phyloP scores from a whole-genome alignment of 2,329 filamentous ascomycete species.

The Colletotrichum agaves region DNA sequence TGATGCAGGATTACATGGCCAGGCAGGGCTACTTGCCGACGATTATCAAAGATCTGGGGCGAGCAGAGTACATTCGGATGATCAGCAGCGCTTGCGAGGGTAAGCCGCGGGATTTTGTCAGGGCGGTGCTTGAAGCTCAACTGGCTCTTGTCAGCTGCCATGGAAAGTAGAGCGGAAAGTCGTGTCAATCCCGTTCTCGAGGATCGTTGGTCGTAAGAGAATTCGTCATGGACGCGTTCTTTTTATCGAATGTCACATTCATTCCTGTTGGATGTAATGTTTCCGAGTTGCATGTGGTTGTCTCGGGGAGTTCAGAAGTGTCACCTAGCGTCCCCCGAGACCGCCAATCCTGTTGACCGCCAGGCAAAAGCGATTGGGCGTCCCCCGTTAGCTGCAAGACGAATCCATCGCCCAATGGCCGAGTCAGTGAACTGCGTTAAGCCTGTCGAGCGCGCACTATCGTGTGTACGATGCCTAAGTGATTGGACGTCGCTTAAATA shows the following conservation, averaged over 20 bases:
- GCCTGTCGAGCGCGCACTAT: too few relatives aligned
- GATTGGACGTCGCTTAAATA: neutral
- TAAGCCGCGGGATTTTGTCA: conserved; percentile 35
- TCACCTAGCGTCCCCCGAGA: conserved; percentile 6
- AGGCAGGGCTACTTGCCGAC: conserved; percentile 40
- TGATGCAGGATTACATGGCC: conserved; percentile 42
- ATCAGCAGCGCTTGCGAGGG: conserved; percentile 37
- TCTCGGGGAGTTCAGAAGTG: neutral
- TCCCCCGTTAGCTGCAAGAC: neutral
- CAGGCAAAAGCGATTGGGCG: neutral
- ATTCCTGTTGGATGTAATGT: neutral
- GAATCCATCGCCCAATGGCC: neutral
- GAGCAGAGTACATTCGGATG: conserved; percentile 40
- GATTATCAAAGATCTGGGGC: conserved; percentile 36
- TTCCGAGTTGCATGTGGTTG: neutral
- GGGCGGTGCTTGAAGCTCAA: conserved; percentile 34
- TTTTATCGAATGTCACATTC: neutral
- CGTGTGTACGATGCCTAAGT: neutral
- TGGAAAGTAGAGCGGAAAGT: too few relatives aligned
- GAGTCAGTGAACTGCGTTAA: neutral
- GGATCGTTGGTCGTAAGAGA: too few relatives aligned
- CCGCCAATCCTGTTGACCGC: neutral
- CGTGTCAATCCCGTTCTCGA: too few relatives aligned
- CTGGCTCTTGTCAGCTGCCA: neutral
- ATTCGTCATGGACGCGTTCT: neutral